These are phyloP conservation scores for Ajuga chamaepitys DNA, from an alignment of 257 asterid genomes.

Conservation along the genomic window DNA sequence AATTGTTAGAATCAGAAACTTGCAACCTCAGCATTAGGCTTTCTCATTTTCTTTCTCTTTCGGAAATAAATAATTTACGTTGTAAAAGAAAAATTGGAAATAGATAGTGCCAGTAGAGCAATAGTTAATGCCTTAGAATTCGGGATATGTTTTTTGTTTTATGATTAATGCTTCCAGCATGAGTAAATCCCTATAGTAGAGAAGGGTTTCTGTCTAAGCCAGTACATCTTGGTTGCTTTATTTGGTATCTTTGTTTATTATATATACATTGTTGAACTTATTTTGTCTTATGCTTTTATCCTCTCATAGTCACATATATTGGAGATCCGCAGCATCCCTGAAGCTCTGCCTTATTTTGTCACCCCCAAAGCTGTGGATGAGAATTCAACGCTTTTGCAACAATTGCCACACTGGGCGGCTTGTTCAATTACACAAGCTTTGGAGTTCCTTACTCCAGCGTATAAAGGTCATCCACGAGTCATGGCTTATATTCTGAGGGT, in stretches of 20 bases:
- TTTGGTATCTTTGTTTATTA: neutral
- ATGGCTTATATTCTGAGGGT: slow-evolving; percentile 99
- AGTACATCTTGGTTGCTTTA: slow-evolving; percentile 4
- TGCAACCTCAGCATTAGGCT: slow-evolving; percentile 11
- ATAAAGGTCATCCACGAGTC: slow-evolving; percentile 97
- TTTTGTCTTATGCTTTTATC: slow-evolving; percentile 11
- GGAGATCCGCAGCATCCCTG: slow-evolving; percentile 83
- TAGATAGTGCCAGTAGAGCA: slow-evolving; percentile 1
- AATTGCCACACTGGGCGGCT: slow-evolving; percentile 98
- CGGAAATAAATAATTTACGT: too few relatives aligned
- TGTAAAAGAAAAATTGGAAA: neutral
- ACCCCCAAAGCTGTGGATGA: slow-evolving; percentile 94
- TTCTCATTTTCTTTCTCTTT: neutral
- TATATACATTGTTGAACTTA: slow-evolving; percentile 9
- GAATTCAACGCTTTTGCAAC: slow-evolving; percentile 88
- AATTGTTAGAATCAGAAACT: too few relatives aligned
- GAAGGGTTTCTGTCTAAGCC: slow-evolving; percentile 9
- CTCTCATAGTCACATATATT: slow-evolving; percentile 57
- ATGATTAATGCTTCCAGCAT: neutral
- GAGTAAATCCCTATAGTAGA: neutral
- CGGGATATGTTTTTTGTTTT: neutral
- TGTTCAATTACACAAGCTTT: slow-evolving; percentile 95
- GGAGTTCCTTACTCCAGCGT: slow-evolving; percentile 94
- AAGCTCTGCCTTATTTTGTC: slow-evolving; percentile 94
- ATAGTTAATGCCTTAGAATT: neutral